Evolutionary conservation across 495 filamentous ascomycete species (phyloP), one percentile per base, ranked within the genome.

Genomic region (Xylaria cubensis): DNA sequence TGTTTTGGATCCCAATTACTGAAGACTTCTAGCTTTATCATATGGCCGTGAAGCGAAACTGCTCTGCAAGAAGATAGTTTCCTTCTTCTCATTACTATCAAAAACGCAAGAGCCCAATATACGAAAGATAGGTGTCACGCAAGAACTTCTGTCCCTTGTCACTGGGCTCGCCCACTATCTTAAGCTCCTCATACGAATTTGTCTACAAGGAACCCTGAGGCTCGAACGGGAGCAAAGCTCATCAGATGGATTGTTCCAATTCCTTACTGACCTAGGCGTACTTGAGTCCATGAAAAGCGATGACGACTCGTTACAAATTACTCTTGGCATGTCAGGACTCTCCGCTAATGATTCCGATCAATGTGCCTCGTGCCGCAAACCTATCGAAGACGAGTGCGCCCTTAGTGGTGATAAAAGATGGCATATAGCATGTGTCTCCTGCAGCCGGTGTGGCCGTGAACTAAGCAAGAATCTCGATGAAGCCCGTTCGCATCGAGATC

Each of bases 1-100:
- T 21, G 24, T 26, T 42, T 19, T 21, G 24, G 9, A 65, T 73
- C n/a, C 63, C 71, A 64, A 39, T 64, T 67, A 70, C 48, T 56
- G 72, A 79, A 70, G 13, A 46, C 75, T 48, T 67, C 36, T 77
- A 95, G 95, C 92, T 70, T 85, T 98, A 51, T 91, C 94, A 34
- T 98, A 98, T 79, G 92, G 92, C 24, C 90, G 97, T 69, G 97
- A 99, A 84, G 92, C 97, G 26, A 99, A 98, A 82, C 86, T 99
- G 41, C 90, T 99, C 15, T 99, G 97, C 86, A 99, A 99, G 81
- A 99, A 99, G 82, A 97, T 99, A 66, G 96, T 99, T 34, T 93
- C 96, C 21, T 99, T 99, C 85, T 99, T 99, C 80, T 92, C 92
- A 13, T 83, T 99, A 41, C 85, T 99, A 5, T 94, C 95, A 3